Conservation (phyloP, 2,329 filamentous ascomycete species). For the Rasamsonia emersonii region DNA sequence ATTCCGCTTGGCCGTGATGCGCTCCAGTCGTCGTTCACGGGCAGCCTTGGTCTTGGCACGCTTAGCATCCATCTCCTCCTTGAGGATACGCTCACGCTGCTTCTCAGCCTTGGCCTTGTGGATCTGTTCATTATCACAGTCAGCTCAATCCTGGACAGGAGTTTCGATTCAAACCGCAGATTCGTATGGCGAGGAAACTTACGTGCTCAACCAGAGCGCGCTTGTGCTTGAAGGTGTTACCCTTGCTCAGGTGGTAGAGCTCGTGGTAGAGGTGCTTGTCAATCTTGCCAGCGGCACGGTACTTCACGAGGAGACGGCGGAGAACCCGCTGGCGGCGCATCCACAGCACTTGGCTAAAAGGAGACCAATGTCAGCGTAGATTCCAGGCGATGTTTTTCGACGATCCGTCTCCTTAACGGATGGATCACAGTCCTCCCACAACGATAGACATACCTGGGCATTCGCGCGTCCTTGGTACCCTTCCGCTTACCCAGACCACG, state of each 20-base stretch:
- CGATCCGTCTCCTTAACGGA: too few species aligned
- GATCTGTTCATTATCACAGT: constrained; percentile 55
- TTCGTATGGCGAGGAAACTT: constrained; percentile 39
- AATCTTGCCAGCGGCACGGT: constrained; percentile 99
- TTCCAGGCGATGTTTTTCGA: too few species aligned
- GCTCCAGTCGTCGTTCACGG: constrained; percentile 95
- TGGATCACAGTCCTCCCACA: constrained; percentile 12
- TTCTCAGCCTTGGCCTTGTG: constrained; percentile 99
- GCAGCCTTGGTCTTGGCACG: constrained; percentile 99
- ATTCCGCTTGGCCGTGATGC: constrained; percentile 81
- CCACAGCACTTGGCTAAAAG: constrained; percentile 84
- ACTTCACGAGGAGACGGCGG: constrained; percentile 98
- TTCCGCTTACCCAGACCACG: constrained; percentile 99
- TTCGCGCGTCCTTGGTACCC: constrained; percentile 99
- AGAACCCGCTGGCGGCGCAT: constrained; percentile 99
- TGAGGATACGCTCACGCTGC: constrained; percentile 85
- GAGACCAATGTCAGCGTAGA: constrained; percentile 8
- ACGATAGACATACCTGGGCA: constrained; percentile 71
- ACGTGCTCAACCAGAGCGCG: constrained; percentile 99
- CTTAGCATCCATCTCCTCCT: constrained; percentile 99
- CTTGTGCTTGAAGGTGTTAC: constrained; percentile 99
- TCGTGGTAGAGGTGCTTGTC: constrained; percentile 99
- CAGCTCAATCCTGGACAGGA: background rate
- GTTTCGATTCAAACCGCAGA: background rate
- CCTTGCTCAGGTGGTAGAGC: constrained; percentile 99